A percentile compares a stretch with the other conserved stretches of the same genome.
Conservation (phyloP, 495 filamentous ascomycete genomes). For the Talaromyces proteolyticus region DNA sequence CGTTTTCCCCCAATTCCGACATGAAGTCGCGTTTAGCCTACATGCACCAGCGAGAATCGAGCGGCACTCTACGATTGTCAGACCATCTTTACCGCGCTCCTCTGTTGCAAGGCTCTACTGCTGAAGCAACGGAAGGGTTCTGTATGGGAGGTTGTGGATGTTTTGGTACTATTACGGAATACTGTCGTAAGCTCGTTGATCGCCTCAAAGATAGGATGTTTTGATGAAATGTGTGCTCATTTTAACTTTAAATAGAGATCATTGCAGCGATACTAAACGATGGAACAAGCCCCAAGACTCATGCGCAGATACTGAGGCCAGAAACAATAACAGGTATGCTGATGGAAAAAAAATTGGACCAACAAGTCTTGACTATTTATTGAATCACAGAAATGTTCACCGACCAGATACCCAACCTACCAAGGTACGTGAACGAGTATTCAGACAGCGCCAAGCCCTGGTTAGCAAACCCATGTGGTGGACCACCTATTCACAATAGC, state of each 20-base stretch:
- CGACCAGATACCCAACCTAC: conserved; percentile 52
- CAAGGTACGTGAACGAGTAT: conserved; percentile 37
- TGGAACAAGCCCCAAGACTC: conserved; percentile 35
- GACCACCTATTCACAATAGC: no score
- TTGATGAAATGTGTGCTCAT: background rate
- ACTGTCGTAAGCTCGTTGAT: conserved; percentile 29
- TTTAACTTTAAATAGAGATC: conserved; percentile 14
- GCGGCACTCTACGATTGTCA: conserved; percentile 22
- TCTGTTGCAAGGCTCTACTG: no score
- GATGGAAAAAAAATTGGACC: no score
- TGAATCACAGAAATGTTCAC: conserved; percentile 22
- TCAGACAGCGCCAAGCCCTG: conserved; percentile 42
- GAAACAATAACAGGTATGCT: conserved; percentile 35
- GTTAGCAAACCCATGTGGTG: conserved; percentile 34
- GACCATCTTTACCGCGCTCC: conserved; percentile 31
- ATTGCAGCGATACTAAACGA: conserved; percentile 36
- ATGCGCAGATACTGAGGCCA: conserved; percentile 32
- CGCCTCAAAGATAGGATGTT: background rate
- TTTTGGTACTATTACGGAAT: conserved; percentile 43
- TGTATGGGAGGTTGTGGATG: conserved; percentile 45
- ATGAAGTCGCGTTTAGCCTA: conserved; percentile 42
- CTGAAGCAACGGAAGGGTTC: conserved; percentile 26
- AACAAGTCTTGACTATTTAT: no score
- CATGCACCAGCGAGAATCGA: conserved; percentile 30
- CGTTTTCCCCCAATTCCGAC: conserved; percentile 40